Percentiles rank a stretch among this genome's conserved stretches.
Evolutionary conservation across 2,329 filamentous ascomycete species (phyloP).

Genomic region (Fusarium multiceps): DNA sequence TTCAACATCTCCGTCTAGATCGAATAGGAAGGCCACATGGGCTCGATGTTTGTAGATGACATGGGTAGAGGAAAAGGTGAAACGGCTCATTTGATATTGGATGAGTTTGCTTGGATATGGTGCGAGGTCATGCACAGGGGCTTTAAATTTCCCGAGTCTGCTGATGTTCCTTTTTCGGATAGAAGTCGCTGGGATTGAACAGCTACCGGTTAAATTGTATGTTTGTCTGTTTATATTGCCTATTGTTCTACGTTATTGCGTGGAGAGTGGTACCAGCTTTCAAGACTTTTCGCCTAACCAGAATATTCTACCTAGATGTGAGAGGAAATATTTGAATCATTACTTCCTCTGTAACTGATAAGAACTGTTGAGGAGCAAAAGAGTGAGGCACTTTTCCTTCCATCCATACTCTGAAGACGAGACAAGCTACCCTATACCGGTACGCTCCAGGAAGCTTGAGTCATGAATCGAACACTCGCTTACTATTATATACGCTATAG

Average conservation of each 20-base stretch:
- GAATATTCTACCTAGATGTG: too few species aligned
- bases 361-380: not conserved
- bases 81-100: slow-evolving; percentile 7
- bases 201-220: not conserved
- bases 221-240: not conserved
- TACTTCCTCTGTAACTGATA: not conserved
- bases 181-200: not conserved
- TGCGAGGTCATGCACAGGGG: not conserved
- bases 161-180: not conserved
- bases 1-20: not conserved
- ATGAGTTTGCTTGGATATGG: not conserved
- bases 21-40: not conserved
- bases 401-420: not conserved
- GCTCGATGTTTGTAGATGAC: slow-evolving; percentile 3
- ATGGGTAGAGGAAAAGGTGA: slow-evolving; percentile 2
- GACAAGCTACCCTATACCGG: not conserved
- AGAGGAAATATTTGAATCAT: not conserved
- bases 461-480: not conserved
- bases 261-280: not conserved
- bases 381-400: not conserved
- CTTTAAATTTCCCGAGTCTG: not conserved
- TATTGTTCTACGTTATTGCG: not conserved
- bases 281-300: not conserved
- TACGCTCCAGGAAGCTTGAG: not conserved
- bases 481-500: too few species aligned